phyloP scores from a whole-genome alignment of 208 protist species.

The Crithidia brevicula region DNA sequence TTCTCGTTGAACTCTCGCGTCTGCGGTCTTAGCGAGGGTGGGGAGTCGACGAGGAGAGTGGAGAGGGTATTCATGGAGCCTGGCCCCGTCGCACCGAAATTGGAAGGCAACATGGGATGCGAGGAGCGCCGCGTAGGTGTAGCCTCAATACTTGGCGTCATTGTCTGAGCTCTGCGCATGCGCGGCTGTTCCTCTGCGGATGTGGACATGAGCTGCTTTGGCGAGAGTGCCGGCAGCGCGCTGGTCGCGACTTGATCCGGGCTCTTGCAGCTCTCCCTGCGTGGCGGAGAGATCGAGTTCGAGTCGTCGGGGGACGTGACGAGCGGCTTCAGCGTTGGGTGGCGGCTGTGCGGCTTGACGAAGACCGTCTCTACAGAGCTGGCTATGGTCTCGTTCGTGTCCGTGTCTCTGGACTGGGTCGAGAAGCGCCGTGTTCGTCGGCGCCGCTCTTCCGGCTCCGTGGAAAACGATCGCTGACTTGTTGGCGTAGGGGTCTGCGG shows the following conservation, averaged over 20 bases:
- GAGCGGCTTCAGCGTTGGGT: conserved; percentile 2
- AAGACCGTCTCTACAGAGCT: conserved; percentile 4
- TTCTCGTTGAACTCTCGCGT: conserved; percentile 8
- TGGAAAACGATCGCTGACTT: not conserved
- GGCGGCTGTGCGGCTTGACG: not conserved
- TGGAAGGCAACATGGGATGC: not conserved
- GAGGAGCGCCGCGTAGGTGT: not conserved
- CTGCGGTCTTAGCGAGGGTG: conserved; percentile 8
- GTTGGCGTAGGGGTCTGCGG: not conserved
- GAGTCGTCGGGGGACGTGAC: not conserved
- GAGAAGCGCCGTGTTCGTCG: not conserved
- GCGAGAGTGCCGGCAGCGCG: not conserved
- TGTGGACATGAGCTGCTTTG: not conserved
- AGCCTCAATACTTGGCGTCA: not conserved
- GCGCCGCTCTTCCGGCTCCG: not conserved
- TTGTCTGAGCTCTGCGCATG: not conserved
- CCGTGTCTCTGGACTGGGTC: not conserved
- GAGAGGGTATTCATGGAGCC: not conserved
- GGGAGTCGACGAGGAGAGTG: not conserved
- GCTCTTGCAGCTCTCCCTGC: not conserved
- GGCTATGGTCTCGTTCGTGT: not conserved
- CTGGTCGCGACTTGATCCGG: not conserved
- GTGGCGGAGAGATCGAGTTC: not conserved
- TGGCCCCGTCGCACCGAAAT: not conserved
- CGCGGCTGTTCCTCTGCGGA: not conserved